phyloP scores from a whole-genome alignment of 345 rosid species.

The Heritiera fomes region DNA sequence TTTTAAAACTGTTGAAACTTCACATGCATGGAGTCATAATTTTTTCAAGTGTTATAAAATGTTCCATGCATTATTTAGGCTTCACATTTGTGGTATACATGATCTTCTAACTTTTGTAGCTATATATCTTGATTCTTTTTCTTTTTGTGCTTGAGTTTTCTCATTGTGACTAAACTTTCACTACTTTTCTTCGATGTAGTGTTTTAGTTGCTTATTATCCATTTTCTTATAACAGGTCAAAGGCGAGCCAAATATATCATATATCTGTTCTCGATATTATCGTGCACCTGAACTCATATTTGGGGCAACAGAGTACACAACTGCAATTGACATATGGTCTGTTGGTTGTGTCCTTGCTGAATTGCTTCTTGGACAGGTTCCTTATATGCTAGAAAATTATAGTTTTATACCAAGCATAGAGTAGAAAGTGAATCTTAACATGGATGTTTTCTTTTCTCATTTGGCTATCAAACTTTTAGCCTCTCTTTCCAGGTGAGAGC shows the following conservation, averaged over 20 bases:
- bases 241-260: conserved; percentile 73
- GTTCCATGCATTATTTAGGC: not conserved
- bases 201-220: not conserved
- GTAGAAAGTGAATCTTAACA: not conserved
- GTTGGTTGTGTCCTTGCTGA: conserved; percentile 74
- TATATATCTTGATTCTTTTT: not conserved
- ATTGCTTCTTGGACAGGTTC: conserved; percentile 63
- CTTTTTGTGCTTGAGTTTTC: not conserved
- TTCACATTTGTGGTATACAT: not conserved
- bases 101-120: not conserved
- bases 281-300: conserved; percentile 70
- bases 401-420: not conserved
- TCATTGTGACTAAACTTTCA: not conserved
- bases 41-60: not conserved
- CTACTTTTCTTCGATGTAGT: not conserved
- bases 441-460: not conserved
- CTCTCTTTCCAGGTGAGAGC: conserved; percentile 70
- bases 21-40: not conserved
- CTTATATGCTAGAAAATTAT: not conserved
- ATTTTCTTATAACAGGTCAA: conserved; percentile 42
- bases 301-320: conserved; percentile 70
- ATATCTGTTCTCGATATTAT: conserved; percentile 63
- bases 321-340: conserved; percentile 75
- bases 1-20: not conserved
- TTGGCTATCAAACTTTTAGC: conserved; percentile 39